Evolutionary conservation across 2,329 filamentous ascomycete species (phyloP), one percentile per base, ranked within the genome.

Genomic region (Fusarium ramigenum): DNA sequence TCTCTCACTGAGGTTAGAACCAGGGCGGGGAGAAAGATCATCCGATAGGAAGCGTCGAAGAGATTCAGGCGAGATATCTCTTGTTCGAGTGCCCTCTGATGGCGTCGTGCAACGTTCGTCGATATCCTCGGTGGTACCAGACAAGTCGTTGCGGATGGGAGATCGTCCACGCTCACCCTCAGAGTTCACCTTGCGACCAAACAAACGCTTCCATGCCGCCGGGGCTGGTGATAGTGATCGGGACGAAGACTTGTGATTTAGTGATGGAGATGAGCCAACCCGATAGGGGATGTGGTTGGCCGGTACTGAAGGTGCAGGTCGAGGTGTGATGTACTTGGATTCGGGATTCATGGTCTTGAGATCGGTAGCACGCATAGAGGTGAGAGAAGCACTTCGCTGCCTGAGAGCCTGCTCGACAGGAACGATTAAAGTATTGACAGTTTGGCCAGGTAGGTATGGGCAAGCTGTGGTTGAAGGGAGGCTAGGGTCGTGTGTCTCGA

Each of bases 361-460:
- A 74, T 91, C 87, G 60, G 87, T 85, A 47, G 83, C 85, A 57
- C 85, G 83, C 57, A 91, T 83, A 11, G 90, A 92, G 75, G 85
- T 91, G 74, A 90, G 85, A 9, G 92, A 95, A 63, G 87, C 89
- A 77, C 91, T 93, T 70, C 92, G 89, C 67, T 86, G 83, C 66
- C 90, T 86, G 70, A 85, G 83, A 46, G 86, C 83, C 71, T 88
- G 87, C 80, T 97, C 92, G 39, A 90, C 85, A 19, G 96, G 96
- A 16, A 98, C 90, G 61, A 93, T 91, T 63, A 98, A 85, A 19
- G 94, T 89, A 83, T 98, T 98, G 79, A 98, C 90, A 5, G 89
- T 88, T 82, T 98, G 96, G 19, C 96, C 96, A 7, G 96, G 96
- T 32, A 98, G 87, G 72, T 96, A 91, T 40, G 96, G 95, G 79